Evolutionary conservation across 176 grass and related monocot genomes (phyloP).

Genomic region (Poa pratensis): DNA sequence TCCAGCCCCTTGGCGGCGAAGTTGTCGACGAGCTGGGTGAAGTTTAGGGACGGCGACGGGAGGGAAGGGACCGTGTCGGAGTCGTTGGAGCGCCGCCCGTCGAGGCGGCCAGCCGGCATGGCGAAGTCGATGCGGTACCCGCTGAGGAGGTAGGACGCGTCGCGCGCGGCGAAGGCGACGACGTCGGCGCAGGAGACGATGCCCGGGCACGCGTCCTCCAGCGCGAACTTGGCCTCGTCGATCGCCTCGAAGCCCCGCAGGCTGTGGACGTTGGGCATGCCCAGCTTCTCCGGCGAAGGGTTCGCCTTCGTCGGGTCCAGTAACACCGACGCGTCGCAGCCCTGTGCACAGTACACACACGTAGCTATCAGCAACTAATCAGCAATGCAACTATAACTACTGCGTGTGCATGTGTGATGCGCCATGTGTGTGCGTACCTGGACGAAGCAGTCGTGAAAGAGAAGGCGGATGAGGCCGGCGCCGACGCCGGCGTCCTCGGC

Average conservation of each 20-base stretch:
- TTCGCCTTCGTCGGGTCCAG: conserved; percentile 40
- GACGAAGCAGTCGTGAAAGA: conserved; percentile 63
- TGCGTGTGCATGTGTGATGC: not conserved
- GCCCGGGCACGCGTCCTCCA: conserved; percentile 39
- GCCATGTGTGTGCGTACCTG: not conserved
- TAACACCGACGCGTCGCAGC: conserved; percentile 53
- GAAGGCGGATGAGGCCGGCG: conserved; percentile 46
- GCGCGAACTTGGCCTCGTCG: conserved; percentile 36
- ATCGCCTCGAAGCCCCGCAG: conserved; percentile 52
- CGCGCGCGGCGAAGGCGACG: conserved; percentile 61
- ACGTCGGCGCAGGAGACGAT: conserved; percentile 66
- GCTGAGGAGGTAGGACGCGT: conserved; percentile 47
- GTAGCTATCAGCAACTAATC: not conserved
- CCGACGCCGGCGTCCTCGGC: not conserved
- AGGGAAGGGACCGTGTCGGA: conserved; percentile 3
- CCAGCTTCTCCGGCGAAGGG: conserved; percentile 44
- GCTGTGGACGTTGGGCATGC: conserved; percentile 36
- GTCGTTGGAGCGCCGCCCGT: conserved; percentile 36
- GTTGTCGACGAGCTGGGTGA: conserved; percentile 3
- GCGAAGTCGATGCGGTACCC: conserved; percentile 5
- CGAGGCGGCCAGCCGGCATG: conserved; percentile 46
- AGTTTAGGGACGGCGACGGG: not conserved
- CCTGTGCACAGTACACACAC: not conserved
- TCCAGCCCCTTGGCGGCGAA: conserved; percentile 36
- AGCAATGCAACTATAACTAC: not conserved